Evolutionary conservation across 2,329 filamentous ascomycete genomes (phyloP), one percentile per base, ranked within the genome.

Genomic region (Beauveria pseudobassiana): DNA sequence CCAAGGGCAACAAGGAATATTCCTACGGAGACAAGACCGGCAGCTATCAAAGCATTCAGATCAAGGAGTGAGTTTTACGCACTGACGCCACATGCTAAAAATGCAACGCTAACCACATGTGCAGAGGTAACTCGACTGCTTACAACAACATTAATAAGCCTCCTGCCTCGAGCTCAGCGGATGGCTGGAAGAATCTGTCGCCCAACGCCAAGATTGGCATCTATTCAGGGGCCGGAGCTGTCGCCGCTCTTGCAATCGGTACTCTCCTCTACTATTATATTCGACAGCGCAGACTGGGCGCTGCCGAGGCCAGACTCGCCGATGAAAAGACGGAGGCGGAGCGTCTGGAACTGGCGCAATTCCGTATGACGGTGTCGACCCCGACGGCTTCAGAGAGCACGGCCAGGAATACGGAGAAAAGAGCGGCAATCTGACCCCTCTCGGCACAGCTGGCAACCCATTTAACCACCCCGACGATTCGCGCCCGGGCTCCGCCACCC

Each of bases 21-120:
- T 74, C 80, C 51, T 92, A 84, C 67, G 78, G 78, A 28, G 88
- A 89, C 69, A 76, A 76, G 45, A 77, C 80, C 1, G 89, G 89
- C 57, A 77, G 74, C 59, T 89, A 79, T 77, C 68, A 87, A 68
- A 88, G 86, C 75, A 89, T 90, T 71, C 78, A 87, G 66, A 72
- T 81, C 38, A 72, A 76, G 61, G 70, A 71, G 82, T 85, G 76
- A 77, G 82, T 77, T 5, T 22, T 18, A n/a, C n/a, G 9, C 3
- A 2, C 3, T 10, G 16, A 18, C 16, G 6, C 28, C 57, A 9
- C 51, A 28, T 14, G 28, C 28, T 24, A 14, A 20, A 6, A 66
- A 26, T 9, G 28, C 20, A 2, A 66, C 34, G 49, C 66, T 71
- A 65, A 74, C 63, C 40, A 22, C 4, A 26, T 18, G 3, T 2